Evolutionary conservation across 2,329 filamentous ascomycete genomes (phyloP), one percentile per base, ranked within the genome.

Genomic region (Clarireedia homoeocarpa): DNA sequence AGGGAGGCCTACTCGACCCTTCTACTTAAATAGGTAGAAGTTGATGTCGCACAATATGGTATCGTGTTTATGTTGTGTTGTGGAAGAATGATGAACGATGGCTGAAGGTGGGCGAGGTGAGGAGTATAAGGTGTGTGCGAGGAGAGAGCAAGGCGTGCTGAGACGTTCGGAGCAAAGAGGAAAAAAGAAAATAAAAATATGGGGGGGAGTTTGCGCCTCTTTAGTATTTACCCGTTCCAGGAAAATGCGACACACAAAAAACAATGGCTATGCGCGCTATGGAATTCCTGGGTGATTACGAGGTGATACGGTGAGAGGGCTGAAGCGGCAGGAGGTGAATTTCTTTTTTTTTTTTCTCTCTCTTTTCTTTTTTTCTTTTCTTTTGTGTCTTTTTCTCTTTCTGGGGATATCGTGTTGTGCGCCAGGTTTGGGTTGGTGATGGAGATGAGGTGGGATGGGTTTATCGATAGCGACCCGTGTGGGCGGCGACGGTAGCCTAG

Each of bases 41-140:
- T 50, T 55, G 53, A 50, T 50, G 53, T 55, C 26, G 46, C 46
- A 55, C 53, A 24, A 38, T 27, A 26, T 12, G n/a, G 38, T 50
- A 15, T 20, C 42, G 36, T 55, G 38, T 24, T 46, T 46, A 20
- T 23, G 6, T 30, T 48, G 17, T 40, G 14, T 4, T 27, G 26
- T 42, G 39, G 39, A 42, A 42, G 10, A 20, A 42, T 42, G 39
- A 42, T 42, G 6, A 20, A 42, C 17, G 39, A 34, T 34, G 51
- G 42, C 20, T 17, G 49, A 27, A 20, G 23, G 48, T 23, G 38
- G 34, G 47, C 50, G 46, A 17, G 39, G 38, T 15, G 30, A 50
- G 46, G 36, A 50, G 30, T 48, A 44, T 38, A n/a, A 38, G 34
- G 53, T 55, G 46, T 55, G 26, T 23, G 45, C 26, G 36, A 51